Percentiles rank a stretch among this genome's conserved stretches.
Evolutionary conservation across 495 filamentous ascomycete species (phyloP).

Genomic region (Aspergillus coremiiformis): DNA sequence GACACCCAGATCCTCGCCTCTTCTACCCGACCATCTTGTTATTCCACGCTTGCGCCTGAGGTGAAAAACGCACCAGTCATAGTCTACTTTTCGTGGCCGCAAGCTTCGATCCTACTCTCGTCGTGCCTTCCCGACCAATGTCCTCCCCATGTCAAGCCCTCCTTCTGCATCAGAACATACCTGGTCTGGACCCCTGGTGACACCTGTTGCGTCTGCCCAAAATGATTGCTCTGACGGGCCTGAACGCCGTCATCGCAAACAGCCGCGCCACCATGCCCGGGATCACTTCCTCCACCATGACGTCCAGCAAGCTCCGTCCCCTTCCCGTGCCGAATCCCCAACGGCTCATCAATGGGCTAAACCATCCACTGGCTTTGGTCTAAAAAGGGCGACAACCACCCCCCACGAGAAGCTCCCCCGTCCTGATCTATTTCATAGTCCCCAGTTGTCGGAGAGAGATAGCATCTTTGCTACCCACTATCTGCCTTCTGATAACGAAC

Average conservation of each 20-base stretch:
- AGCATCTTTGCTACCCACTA: conserved; percentile 60
- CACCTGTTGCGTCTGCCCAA: conserved; percentile 41
- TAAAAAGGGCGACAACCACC: conserved; percentile 32
- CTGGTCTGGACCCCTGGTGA: conserved; percentile 44
- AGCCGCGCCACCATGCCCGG: conserved; percentile 36
- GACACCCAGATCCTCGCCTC: conserved; percentile 17
- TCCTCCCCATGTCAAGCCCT: conserved; percentile 50
- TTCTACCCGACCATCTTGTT: conserved; percentile 13
- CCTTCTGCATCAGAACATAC: conserved; percentile 41
- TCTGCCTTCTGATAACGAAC: conserved; percentile 40
- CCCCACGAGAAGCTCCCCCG: conserved; percentile 24
- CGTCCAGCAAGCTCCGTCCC: conserved; percentile 26
- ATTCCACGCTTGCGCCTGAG: conserved; percentile 6
- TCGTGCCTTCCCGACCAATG: conserved; percentile 43
- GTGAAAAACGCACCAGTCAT: conserved; percentile 15
- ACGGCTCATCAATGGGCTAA: conserved; percentile 33
- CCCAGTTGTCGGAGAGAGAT: conserved; percentile 54
- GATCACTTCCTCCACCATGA: conserved; percentile 30
- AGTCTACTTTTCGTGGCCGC: conserved; percentile 17
- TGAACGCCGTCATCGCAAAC: conserved; percentile 29
- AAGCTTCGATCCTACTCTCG: conserved; percentile 28
- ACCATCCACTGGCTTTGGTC: conserved; percentile 22
- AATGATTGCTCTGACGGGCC: conserved; percentile 39
- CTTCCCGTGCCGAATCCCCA: conserved; percentile 38
- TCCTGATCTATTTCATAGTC: conserved; percentile 27